Base-by-base conservation (phyloP, 148 eudicot genomes). In the Pharnaceum exiguum region DNA sequence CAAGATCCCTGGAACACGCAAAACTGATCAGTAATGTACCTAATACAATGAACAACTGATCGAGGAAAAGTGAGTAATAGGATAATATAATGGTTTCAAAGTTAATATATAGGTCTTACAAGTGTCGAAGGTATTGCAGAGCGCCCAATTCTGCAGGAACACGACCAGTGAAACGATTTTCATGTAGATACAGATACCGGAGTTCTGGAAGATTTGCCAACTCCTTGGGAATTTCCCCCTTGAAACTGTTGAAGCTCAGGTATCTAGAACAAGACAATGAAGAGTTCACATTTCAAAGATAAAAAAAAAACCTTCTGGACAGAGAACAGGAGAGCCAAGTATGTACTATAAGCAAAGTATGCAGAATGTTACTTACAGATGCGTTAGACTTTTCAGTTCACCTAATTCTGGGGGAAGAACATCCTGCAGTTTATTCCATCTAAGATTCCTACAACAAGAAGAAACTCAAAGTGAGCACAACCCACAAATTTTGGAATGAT, bases 371-470 rank as follows among this genome's bases (percentile, higher is more conserved):
- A 74, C 98, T 83, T 67, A 93, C 99, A 93, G 71, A 76, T 93
- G 99, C 30, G 91, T 88, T 59, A 93, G 74, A 55, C 87, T 82
- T 82, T 85, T 93, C 54, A 88, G 69, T 83, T 93, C 96, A 24
- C 99, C 99, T 11, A 93, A 81, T 76, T 93, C 96, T 44, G 84
- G 82, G 52, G 99, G 99, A 49, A 93, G 84, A 67, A 66, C 75
- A 73, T 93, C 99, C 75, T 93, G 99, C 44, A 93, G 77, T 66
- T 93, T 93, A 69, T 93, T 93, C 99, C 96, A 88, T 78, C 99
- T 82, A 74, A 93, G 69, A 70, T 93, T 93, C 78, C 96, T 93
- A 62, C 48, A n/a, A n/a, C n/a, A 46, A 58, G 43, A 38, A 43
- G 54, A 59, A 73, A 45, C 30, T 40, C 31, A 45, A 2, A 67